Evolutionary conservation across 257 asterid species (phyloP), one percentile per base, ranked within the genome.

Genomic region (Solanum bukasovii): DNA sequence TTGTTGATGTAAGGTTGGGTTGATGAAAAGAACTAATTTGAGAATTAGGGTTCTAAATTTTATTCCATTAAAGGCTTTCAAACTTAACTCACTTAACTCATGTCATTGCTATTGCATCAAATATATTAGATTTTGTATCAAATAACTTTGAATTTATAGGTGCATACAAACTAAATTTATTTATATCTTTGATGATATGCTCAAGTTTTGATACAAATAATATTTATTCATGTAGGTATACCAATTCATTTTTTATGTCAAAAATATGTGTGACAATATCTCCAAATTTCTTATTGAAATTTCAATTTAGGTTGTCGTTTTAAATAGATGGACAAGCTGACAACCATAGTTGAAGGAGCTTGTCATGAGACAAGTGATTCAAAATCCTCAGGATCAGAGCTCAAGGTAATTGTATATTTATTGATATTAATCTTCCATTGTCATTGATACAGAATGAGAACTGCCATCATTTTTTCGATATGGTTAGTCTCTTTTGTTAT

Each of bases 381-480:
- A 37, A 92, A 87, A 83, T 79, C 93, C 14, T n/a, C 89, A 2
- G 95, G 92, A 88, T 85, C 93, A 34, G 75, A 95, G 35, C 37
- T 92, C 16, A 90, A 92, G 73, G 89, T 87, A 88, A 92, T 93
- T 38, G 89, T 90, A 75, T 90, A 71, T 90, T 88, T 23, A 90
- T 95, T 72, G 95, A 93, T 49, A 91, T 95, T 52, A 72, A 88
- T 68, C 38, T 91, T 88, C 86, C 91, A 9, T 44, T 27, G 71
- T 90, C 90, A 74, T 89, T 81, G 88, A 89, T 70, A 46, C 91
- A 88, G 77, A n/a, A 87, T 40, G 72, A 11, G 21, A 65, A 11
- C 37, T 92, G 92, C 21, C 90, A 90, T n/a, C 94, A 93, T 85
- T 96, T 96, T 84, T 78, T 91, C 98, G 9, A 94, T 96, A 23